Evolutionary conservation across 2,329 filamentous ascomycete genomes (phyloP).

Genomic region (Hypocrella siamensis): DNA sequence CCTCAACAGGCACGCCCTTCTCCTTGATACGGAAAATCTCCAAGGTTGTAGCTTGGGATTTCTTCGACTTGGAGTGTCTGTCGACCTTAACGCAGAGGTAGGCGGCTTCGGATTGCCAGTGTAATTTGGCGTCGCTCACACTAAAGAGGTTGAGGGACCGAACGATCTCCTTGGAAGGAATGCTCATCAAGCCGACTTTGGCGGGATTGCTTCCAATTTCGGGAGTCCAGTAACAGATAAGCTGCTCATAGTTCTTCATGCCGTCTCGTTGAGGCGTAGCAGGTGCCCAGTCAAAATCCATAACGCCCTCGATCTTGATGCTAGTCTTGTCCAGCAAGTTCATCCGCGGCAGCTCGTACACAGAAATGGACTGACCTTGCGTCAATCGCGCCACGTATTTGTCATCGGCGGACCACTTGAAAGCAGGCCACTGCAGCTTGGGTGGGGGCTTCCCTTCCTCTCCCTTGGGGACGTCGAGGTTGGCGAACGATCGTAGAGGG

Average conservation of each 20-base stretch:
- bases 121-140: conserved; percentile 90
- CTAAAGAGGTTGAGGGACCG: conserved; percentile 95
- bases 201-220: conserved; percentile 96
- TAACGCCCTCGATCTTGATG: conserved; percentile 90
- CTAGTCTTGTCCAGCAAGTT: conserved; percentile 77
- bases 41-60: conserved; percentile 88
- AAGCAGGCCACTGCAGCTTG: conserved; percentile 95
- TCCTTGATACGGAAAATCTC: conserved; percentile 97
- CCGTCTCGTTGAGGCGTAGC: conserved; percentile 67
- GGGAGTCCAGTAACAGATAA: conserved; percentile 97
- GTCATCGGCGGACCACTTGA: conserved; percentile 98
- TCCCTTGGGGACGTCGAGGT: conserved; percentile 57
- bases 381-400: conserved; percentile 91
- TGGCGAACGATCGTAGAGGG: conserved; percentile 84
- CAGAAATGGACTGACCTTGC: conserved; percentile 74
- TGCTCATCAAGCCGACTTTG: conserved; percentile 90
- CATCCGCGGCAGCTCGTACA: conserved; percentile 84
- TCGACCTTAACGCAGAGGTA: conserved; percentile 99
- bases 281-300: conserved; percentile 97
- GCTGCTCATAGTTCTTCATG: conserved; percentile 83
- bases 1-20: conserved; percentile 96
- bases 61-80: conserved; percentile 97
- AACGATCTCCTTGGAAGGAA: conserved; percentile 87
- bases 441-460: conserved; percentile 50
- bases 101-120: conserved; percentile 91